These are phyloP conservation scores for Colletotrichum cuscutae DNA, from an alignment of 2,329 filamentous ascomycete genomes.

Conservation along the genomic window DNA sequence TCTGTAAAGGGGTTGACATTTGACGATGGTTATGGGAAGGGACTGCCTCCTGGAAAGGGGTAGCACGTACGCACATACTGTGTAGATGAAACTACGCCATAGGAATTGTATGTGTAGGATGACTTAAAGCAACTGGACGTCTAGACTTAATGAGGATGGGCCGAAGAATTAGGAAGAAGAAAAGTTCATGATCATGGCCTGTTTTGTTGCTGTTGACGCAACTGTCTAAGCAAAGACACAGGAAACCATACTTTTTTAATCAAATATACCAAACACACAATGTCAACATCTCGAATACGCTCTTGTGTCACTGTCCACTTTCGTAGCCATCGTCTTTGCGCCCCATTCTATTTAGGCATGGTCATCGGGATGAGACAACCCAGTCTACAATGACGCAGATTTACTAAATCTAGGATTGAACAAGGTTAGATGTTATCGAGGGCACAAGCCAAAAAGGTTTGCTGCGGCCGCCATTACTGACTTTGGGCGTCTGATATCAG, in stretches of 20 bases:
- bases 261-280: slow-evolving; percentile 9
- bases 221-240: neutral
- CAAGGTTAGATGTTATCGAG: no score
- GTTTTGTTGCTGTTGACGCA: neutral
- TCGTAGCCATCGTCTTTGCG: no score
- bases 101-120: slow-evolving; percentile 3
- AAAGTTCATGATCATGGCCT: slow-evolving; percentile 18
- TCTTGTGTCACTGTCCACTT: no score
- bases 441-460: no score
- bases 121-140: neutral
- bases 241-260: slow-evolving; percentile 14
- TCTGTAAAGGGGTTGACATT: neutral
- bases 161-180: neutral
- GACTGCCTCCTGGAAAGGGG: neutral
- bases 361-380: no score
- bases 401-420: no score
- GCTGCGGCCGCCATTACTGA: no score
- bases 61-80: neutral
- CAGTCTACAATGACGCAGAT: no score
- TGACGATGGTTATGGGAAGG: no score
- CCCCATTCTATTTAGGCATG: no score
- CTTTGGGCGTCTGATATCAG: no score
- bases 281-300: no score
- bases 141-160: slow-evolving; percentile 17
- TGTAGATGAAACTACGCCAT: neutral